Conservation (phyloP, 2,329 filamentous ascomycete species). For the Torrubiellomyces zombiae region DNA sequence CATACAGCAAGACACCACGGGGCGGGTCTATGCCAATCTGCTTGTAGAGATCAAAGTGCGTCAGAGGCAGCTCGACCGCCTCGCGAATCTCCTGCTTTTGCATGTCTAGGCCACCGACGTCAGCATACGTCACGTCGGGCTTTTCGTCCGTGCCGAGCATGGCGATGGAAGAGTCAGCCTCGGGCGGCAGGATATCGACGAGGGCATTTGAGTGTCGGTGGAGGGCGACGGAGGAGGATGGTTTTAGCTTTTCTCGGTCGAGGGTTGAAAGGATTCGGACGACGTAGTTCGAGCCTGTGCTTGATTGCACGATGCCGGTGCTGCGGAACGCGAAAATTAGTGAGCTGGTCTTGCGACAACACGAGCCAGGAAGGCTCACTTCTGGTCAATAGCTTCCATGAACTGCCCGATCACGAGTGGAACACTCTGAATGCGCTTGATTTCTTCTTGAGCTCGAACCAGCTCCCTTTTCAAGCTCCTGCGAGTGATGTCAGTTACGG, state of each 20-base stretch:
- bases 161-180: constrained; percentile 95
- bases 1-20: constrained; percentile 88
- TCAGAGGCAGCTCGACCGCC: constrained; percentile 89
- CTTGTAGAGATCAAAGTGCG: constrained; percentile 96
- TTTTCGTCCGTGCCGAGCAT: constrained; percentile 97
- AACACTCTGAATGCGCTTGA: constrained; percentile 98
- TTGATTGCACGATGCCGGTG: constrained; percentile 96
- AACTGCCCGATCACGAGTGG: constrained; percentile 97
- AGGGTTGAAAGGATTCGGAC: constrained; percentile 96
- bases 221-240: constrained; percentile 89
- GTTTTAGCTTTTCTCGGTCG: constrained; percentile 94
- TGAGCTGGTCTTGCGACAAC: constrained; percentile 3
- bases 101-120: constrained; percentile 97
- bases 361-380: constrained; percentile 37
- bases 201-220: constrained; percentile 97
- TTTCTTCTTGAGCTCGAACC: constrained; percentile 94
- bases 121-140: constrained; percentile 93
- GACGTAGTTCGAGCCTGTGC: constrained; percentile 96
- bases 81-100: constrained; percentile 99
- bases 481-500: constrained; percentile 10
- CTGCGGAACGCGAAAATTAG: constrained; percentile 26
- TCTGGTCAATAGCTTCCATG: constrained; percentile 99
- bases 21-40: constrained; percentile 98
- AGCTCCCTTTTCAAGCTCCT: constrained; percentile 94
- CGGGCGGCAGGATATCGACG: constrained; percentile 95